Percentiles rank a stretch among this genome's conserved stretches.
phyloP scores from a whole-genome alignment of 148 eudicot species.

The Rheum nobile region DNA sequence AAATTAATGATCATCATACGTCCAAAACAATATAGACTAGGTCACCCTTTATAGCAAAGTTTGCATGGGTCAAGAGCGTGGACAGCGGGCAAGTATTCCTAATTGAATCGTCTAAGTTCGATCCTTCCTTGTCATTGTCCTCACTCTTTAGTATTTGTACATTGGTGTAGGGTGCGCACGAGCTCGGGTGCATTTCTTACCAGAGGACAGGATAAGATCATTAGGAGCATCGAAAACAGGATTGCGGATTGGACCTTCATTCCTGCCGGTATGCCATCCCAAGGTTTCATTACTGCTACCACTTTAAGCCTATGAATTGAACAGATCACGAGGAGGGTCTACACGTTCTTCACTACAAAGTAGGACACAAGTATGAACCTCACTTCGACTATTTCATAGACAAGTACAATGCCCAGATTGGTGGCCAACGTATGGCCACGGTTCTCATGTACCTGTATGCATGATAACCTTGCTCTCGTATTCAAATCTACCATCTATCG shows the following conservation, averaged over 20 bases:
- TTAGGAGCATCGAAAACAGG: constrained; percentile 62
- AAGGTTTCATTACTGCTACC: no score
- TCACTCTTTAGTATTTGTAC: no score
- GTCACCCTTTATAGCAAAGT: no score
- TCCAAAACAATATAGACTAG: no score
- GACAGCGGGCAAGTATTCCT: no score
- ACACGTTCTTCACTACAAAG: constrained; percentile 84
- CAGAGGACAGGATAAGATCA: constrained; percentile 66
- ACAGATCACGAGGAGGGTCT: constrained; percentile 93
- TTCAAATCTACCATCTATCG: no score
- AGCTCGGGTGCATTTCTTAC: constrained; percentile 82
- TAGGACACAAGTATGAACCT: constrained; percentile 81
- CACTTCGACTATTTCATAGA: constrained; percentile 81
- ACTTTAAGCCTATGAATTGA: not conserved
- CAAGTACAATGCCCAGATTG: constrained; percentile 58
- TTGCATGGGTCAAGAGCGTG: no score
- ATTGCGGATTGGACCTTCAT: no score
- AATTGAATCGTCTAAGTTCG: no score
- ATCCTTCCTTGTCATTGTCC: no score
- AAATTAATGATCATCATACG: no score
- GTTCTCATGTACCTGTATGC: constrained; percentile 95
- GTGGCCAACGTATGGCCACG: constrained; percentile 89
- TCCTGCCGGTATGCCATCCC: constrained; percentile 73
- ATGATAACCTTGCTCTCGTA: not conserved
- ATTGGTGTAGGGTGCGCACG: constrained; percentile 59